Conservation (phyloP, 1,284 basidiomycete species). For the Trametes sp. region DNA sequence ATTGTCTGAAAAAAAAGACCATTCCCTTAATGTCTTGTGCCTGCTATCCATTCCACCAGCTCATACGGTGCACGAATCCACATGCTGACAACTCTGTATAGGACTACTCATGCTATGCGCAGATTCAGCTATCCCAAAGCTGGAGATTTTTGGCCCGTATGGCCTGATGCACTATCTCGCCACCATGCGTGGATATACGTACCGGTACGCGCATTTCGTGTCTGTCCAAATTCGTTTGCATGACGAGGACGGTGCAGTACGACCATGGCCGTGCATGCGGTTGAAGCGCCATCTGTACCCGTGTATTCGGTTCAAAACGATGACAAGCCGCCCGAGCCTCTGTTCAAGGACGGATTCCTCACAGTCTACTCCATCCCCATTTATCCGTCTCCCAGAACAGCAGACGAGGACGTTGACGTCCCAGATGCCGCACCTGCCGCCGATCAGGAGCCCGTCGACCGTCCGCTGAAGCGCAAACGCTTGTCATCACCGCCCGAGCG, state of each 20-base stretch:
- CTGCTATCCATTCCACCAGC: no score
- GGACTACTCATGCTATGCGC: constrained; percentile 87
- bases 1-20: no score
- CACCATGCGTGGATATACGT: constrained; percentile 70
- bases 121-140: constrained; percentile 65
- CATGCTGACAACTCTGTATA: constrained; percentile 38
- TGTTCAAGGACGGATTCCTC: constrained; percentile 71
- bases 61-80: no score
- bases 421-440: not conserved
- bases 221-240: not conserved
- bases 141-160: constrained; percentile 77
- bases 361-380: constrained; percentile 70
- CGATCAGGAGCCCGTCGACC: constrained; percentile 2
- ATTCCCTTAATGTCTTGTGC: no score
- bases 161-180: constrained; percentile 78
- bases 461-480: constrained; percentile 40
- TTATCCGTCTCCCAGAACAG: constrained; percentile 31
- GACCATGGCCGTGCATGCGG: constrained; percentile 53
- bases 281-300: constrained; percentile 51
- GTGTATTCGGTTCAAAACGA: constrained; percentile 38
- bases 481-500: constrained; percentile 33
- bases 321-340: constrained; percentile 33
- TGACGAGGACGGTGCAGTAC: constrained; percentile 48
- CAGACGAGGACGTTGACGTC: not conserved
- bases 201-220: constrained; percentile 53